Conservation (phyloP, 2,329 filamentous ascomycete species). For the Microsporum canis region DNA sequence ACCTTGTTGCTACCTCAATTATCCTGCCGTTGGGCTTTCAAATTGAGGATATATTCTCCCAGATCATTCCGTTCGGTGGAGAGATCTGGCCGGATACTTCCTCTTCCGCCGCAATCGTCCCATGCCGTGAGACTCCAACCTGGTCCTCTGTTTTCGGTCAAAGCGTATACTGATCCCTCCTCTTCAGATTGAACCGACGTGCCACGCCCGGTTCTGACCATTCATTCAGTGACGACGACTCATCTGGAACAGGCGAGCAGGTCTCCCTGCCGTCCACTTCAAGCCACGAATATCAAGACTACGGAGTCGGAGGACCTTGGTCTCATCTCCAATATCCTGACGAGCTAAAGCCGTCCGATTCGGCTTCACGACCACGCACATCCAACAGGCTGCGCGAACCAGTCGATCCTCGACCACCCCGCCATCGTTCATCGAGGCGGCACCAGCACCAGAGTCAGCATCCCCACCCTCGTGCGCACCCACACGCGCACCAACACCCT, state of each 20-base stretch:
- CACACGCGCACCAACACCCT: background rate
- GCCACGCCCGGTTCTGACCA: conserved; percentile 29
- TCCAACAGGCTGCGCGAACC: conserved; percentile 16
- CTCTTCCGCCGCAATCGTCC: conserved; percentile 8
- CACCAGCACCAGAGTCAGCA: conserved; percentile 14
- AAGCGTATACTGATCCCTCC: too few relatives aligned
- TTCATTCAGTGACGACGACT: conserved; percentile 36
- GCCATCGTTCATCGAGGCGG: conserved; percentile 29
- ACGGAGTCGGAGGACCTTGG: conserved; percentile 24
- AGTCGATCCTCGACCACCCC: conserved; percentile 11
- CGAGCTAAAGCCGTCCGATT: conserved; percentile 39
- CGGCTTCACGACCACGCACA: conserved; percentile 34
- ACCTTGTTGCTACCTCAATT: background rate
- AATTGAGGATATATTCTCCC: conserved; percentile 4
- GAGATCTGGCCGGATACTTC: conserved; percentile 11
- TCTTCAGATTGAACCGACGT: conserved; percentile 28
- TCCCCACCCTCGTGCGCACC: background rate
- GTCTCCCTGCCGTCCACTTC: conserved; percentile 33
- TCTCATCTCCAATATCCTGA: conserved; percentile 32
- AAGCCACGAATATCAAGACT: conserved; percentile 30
- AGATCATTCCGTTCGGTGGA: conserved; percentile 6
- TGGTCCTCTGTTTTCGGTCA: background rate
- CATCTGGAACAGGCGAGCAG: conserved; percentile 32
- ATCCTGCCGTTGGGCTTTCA: background rate
- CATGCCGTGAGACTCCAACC: conserved; percentile 16